Evolutionary conservation across 805 yeast genomes (phyloP), one percentile per base, ranked within the genome.

Genomic region (Wickerhamomyces subpelliculosus): DNA sequence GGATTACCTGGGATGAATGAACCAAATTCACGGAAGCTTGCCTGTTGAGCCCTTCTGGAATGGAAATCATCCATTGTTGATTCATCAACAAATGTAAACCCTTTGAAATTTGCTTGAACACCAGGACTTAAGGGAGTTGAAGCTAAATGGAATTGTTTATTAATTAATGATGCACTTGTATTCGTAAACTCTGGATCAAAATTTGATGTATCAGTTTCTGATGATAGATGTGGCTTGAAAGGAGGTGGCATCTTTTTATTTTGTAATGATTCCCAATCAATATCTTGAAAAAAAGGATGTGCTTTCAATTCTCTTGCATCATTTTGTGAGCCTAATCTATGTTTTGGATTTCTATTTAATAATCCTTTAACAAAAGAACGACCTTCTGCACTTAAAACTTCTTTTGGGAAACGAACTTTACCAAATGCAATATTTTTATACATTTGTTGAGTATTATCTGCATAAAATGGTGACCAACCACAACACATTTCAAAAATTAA

Each of bases 381-480:
- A 30, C 97, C 98, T 60, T 89, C 97, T 5, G 86, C 75, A 34
- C 95, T 83, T 41, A 93, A 68, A 19, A 93, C 94, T 58, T 93
- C 98, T 60, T 90, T 87, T 35, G 98, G 98, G 62, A 93, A 93
- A 55, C 96, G 75, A 32, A 93, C 97, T 61, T 90, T 93, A 45
- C 98, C 98, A 64, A 88, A 93, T 5, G 97, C 98, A 67, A 93
- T 93, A 64, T 93, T 93, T 67, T 90, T 93, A 66, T 93, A 93
- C 98, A 93, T 93, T 62, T 93, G 96, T 67, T 93, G 97, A 36
- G 95, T 88, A 61, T 87, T 90, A 46, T 90, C 97, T 21, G 97
- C 98, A 55, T 87, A 93, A 61, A 93, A 93, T 39, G 98, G 98
- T 5, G 96, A 84, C 98, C 97, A 93, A 36, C 98, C 98, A 66